Evolutionary conservation across 2,329 filamentous ascomycete species (phyloP).

Genomic region (Aspergillus melleus): DNA sequence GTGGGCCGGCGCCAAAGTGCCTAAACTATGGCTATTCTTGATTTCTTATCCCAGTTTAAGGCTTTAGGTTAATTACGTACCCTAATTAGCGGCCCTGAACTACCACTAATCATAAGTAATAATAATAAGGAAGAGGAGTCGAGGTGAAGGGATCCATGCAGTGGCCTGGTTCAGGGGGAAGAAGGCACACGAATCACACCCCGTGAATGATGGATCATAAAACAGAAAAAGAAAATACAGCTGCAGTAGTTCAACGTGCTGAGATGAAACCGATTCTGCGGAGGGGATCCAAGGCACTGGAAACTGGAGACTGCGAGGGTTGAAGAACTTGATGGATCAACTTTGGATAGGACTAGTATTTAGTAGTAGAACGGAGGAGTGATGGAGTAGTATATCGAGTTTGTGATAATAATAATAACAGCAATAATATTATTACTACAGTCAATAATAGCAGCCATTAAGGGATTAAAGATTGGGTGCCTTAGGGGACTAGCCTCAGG

Average conservation of each 20-base stretch:
- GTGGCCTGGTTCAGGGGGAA: neutral
- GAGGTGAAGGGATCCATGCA: neutral
- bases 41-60: neutral
- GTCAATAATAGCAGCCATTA: no score
- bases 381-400: no score
- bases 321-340: neutral
- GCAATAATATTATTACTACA: no score
- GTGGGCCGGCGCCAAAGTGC: neutral
- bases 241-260: neutral
- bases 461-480: neutral
- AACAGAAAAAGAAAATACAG: neutral
- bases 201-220: neutral
- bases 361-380: no score
- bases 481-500: conserved; percentile 4
- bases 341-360: neutral
- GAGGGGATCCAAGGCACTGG: neutral
- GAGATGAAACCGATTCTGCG: neutral
- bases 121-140: neutral
- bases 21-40: neutral
- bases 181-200: neutral
- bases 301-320: neutral
- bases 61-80: neutral
- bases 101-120: neutral
- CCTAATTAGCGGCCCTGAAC: neutral
- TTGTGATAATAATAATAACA: no score